Percentiles rank a stretch among this genome's conserved stretches.
Evolutionary conservation across 1,139 yeast species (phyloP).

Genomic region (Candida sp.): DNA sequence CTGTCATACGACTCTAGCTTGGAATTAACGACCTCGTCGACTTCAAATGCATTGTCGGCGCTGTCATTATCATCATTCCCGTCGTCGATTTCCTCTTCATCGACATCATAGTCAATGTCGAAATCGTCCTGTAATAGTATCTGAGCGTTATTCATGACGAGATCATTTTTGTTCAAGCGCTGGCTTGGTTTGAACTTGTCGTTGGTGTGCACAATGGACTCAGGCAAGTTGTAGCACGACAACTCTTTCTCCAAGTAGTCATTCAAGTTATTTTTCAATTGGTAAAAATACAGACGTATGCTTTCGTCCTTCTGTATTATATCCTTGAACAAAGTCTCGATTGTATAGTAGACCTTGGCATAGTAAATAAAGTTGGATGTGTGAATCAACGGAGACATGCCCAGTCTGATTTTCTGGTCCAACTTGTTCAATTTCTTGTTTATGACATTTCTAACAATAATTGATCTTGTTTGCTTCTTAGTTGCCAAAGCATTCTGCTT

Average conservation of each 20-base stretch:
- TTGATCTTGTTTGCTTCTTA: slow-evolving; percentile 17
- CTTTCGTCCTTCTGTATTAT: slow-evolving; percentile 21
- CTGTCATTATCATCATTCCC: slow-evolving; percentile 19
- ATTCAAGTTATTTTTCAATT: slow-evolving; percentile 29
- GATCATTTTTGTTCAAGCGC: slow-evolving; percentile 15
- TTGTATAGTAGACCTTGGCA: slow-evolving; percentile 39
- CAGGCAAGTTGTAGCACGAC: slow-evolving; percentile 23
- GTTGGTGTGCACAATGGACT: slow-evolving; percentile 10
- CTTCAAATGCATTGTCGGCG: slow-evolving; percentile 14
- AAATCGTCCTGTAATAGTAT: slow-evolving; percentile 13
- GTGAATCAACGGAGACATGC: slow-evolving; percentile 18
- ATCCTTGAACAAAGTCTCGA: slow-evolving; percentile 28
- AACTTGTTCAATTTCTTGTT: slow-evolving; percentile 28
- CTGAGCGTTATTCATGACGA: slow-evolving; percentile 7
- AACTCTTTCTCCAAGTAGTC: slow-evolving; percentile 27
- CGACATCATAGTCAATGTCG: slow-evolving; percentile 16
- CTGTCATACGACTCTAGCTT: slow-evolving; percentile 20
- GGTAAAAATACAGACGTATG: slow-evolving; percentile 20
- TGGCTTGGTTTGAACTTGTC: slow-evolving; percentile 22
- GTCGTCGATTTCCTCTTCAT: slow-evolving; percentile 19
- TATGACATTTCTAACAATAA: slow-evolving; percentile 32
- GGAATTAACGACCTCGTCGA: slow-evolving; percentile 11
- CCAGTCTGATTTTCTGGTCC: slow-evolving; percentile 16
- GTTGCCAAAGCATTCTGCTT: slow-evolving; percentile 18
- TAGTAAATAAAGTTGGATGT: slow-evolving; percentile 36